phyloP scores from a whole-genome alignment of 805 yeast species.

The Saturnispora mendoncae region DNA sequence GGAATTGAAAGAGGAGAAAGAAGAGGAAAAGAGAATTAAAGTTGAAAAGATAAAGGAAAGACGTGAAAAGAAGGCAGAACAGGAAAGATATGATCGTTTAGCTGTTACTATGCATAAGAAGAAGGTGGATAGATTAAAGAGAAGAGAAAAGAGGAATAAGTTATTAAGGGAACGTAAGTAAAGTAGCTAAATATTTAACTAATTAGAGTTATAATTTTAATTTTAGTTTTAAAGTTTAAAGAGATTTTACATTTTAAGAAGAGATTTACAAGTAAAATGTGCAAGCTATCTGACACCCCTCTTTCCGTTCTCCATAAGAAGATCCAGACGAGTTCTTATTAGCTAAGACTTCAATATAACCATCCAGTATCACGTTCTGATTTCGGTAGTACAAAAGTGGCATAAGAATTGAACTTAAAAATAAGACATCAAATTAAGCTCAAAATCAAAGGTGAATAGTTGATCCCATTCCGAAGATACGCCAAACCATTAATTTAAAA shows the following conservation, averaged over 20 bases:
- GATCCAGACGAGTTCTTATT: constrained; percentile 33
- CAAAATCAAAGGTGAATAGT: not conserved
- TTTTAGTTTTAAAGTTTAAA: not conserved
- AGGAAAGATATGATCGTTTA: constrained; percentile 74
- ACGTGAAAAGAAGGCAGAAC: constrained; percentile 75
- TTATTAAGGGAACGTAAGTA: constrained; percentile 70
- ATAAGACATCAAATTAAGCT: not conserved
- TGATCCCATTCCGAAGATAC: constrained; percentile 12
- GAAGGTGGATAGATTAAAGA: constrained; percentile 81
- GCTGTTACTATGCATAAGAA: constrained; percentile 87
- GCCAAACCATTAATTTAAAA: constrained; percentile 3
- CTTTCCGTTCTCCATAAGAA: constrained; percentile 22
- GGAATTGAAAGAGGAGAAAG: constrained; percentile 74
- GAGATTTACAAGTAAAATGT: constrained; percentile 15
- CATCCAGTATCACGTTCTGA: constrained; percentile 29
- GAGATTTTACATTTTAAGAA: not conserved
- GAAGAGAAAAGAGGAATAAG: constrained; percentile 92
- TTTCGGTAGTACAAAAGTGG: constrained; percentile 16
- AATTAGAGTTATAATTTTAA: not conserved
- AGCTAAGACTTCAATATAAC: constrained; percentile 25
- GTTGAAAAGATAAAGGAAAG: constrained; percentile 58
- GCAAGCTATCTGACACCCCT: constrained; percentile 32
- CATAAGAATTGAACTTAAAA: not conserved
- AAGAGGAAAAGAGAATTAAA: constrained; percentile 43
- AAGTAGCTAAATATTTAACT: not conserved